These are phyloP conservation scores for Hordeum marinum DNA, from an alignment of 176 grass and related monocot genomes.

Conservation along the genomic window DNA sequence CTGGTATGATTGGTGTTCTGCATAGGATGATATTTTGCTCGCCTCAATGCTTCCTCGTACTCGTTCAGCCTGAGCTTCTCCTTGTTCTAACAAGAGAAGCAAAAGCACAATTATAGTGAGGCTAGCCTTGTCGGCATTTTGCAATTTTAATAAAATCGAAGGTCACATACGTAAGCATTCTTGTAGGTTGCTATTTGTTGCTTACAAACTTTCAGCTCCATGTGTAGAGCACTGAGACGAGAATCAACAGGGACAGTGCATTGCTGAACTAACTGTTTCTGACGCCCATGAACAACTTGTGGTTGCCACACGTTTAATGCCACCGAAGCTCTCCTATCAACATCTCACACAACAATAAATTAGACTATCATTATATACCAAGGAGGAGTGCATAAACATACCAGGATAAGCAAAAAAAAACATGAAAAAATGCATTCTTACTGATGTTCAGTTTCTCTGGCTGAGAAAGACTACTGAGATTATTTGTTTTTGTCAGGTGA, in stretches of 20 bases:
- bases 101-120: conserved; percentile 41
- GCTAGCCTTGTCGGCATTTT: not conserved
- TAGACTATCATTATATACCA: not conserved
- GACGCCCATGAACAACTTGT: conserved; percentile 71
- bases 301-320: conserved; percentile 96
- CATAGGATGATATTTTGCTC: conserved; percentile 77
- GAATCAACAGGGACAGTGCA: conserved; percentile 78
- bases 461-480: not conserved
- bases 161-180: conserved; percentile 73
- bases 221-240: conserved; percentile 61
- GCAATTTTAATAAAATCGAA: conserved; percentile 12
- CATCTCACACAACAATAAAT: not conserved
- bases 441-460: not conserved
- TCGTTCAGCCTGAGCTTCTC: conserved; percentile 61
- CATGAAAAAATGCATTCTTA: not conserved
- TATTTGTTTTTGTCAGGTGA: not conserved
- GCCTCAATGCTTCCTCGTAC: conserved; percentile 51
- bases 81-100: conserved; percentile 47
- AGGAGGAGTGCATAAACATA: not conserved
- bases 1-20: conserved; percentile 20
- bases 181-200: conserved; percentile 75
- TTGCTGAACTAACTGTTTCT: conserved; percentile 92
- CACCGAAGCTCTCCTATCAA: conserved; percentile 75
- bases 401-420: not conserved
- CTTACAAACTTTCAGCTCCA: conserved; percentile 98